Evolutionary conservation across 805 yeast genomes (phyloP).

Genomic region (Metschnikowia koreensis): DNA sequence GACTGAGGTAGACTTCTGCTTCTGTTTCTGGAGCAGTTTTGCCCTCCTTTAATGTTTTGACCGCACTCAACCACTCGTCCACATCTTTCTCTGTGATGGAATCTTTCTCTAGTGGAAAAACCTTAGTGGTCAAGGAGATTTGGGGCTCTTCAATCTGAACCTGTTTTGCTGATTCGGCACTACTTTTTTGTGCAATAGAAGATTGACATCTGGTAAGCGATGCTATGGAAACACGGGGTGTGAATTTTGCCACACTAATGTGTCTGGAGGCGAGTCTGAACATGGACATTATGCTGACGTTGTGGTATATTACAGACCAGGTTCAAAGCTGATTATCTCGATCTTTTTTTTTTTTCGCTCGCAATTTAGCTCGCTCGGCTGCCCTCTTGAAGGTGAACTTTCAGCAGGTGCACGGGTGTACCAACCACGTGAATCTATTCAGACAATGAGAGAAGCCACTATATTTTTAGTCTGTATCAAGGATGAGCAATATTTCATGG

Average conservation of each 20-base stretch:
- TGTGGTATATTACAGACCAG: not conserved
- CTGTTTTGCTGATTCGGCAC: not conserved
- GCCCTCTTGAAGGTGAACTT: not conserved
- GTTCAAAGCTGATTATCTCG: not conserved
- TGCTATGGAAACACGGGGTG: conserved; percentile 2
- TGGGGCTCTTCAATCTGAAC: conserved; percentile 4
- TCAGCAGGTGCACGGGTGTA: not conserved
- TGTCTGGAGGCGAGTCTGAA: conserved; percentile 14
- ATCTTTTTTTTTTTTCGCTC: not conserved
- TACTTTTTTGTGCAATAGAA: conserved; percentile 1
- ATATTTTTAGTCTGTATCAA: no score
- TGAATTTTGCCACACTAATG: conserved; percentile 1
- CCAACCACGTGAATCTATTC: no score
- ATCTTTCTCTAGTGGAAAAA: conserved; percentile 39
- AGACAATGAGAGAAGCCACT: not conserved
- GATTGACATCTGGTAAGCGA: conserved; percentile 7
- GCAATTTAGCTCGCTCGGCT: not conserved
- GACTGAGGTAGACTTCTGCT: conserved; percentile 39
- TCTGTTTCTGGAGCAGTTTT: conserved; percentile 33
- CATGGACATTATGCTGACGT: conserved; percentile 11
- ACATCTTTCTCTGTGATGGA: conserved; percentile 38
- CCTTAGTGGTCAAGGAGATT: conserved; percentile 31
- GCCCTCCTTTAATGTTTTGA: conserved; percentile 37
- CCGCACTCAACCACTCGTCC: conserved; percentile 48
- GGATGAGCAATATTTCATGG: not conserved